Conservation (phyloP, 768 basidiomycete genomes). For the Panus rudis region DNA sequence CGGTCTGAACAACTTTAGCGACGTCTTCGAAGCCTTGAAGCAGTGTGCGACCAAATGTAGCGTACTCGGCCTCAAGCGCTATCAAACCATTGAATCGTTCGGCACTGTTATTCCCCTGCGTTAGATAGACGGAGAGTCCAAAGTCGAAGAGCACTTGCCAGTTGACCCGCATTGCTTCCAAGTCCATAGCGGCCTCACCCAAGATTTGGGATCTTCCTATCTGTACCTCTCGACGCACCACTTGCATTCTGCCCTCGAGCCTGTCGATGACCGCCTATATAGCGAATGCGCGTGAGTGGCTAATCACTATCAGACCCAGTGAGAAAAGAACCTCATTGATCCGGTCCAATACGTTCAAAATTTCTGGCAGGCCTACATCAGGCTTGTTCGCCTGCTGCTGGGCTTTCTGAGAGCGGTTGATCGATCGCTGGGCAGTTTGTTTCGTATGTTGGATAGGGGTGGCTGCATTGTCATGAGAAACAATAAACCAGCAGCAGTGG, state of each 20-base stretch:
- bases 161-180: constrained; percentile 5
- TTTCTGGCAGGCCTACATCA: too few relatives aligned
- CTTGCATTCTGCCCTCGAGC: constrained; percentile 3
- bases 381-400: too few relatives aligned
- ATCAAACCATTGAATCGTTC: constrained; percentile 11
- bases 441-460: too few relatives aligned
- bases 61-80: constrained; percentile 11
- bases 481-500: too few relatives aligned
- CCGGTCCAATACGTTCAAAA: neutral
- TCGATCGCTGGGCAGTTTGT: too few relatives aligned
- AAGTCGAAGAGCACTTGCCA: neutral
- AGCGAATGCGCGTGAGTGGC: neutral
- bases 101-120: too few relatives aligned
- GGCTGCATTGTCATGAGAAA: too few relatives aligned
- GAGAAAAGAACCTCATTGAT: neutral
- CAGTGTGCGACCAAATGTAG: constrained; percentile 8
- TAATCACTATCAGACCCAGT: neutral
- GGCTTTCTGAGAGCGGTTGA: too few relatives aligned
- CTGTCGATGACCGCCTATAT: constrained; percentile 10
- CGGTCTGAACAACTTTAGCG: too few relatives aligned
- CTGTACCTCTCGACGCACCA: constrained; percentile 2
- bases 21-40: constrained; percentile 6
- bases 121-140: neutral
- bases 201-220: constrained; percentile 4
- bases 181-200: constrained; percentile 7